Evolutionary conservation across 2,329 filamentous ascomycete species (phyloP), one percentile per base, ranked within the genome.

Genomic region (Scedosporium aurantiacum): DNA sequence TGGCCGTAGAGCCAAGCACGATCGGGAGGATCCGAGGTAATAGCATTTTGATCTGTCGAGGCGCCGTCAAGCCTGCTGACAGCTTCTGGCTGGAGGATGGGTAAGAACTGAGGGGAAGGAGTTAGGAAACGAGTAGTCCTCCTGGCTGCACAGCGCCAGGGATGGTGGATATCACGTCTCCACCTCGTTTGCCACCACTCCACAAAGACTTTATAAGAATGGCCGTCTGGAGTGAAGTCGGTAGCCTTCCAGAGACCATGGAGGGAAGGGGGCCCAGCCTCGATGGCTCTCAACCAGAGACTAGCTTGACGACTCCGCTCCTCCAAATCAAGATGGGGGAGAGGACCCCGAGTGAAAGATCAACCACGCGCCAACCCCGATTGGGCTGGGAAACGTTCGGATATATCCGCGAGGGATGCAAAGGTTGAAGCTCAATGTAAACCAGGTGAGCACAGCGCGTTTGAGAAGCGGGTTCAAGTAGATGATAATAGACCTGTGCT

Each of bases 21-120:
- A 58, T 10, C 27, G 60, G 55, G 10, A 61, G 32, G 18, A 37
- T 14, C 21, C 60, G 60, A n/a, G 60, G 27, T 41, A 61, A 41
- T n/a, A 21, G n/a, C 60, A 61, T 61, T 52, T 4, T 59, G 21
- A 45, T 21, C 16, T 47, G 43, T 45, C 43, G 12, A 21, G 43
- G 43, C 8, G 18, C 43, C 18, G 57, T 45, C 5, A 23, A 45
- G 37, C 37, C 40, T 10, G 40, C 40, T 58, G 57, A 37, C 57
- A 45, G 57, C 40, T 45, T 23, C 40, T 58, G 55, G 8, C 5
- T 27, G 27, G 27, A 18, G n/a, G 54, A 37, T 21, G 10, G 55
- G 7, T 57, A 5, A 23, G 27, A 16, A 40, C 52, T 8, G 32
- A 37, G 7, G 28, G 27, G 16, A 16, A 21, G 12, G 12, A 16